These are phyloP conservation scores for Panicum virgatum DNA, from an alignment of 202 grass and related monocot genomes.

Conservation along the genomic window DNA sequence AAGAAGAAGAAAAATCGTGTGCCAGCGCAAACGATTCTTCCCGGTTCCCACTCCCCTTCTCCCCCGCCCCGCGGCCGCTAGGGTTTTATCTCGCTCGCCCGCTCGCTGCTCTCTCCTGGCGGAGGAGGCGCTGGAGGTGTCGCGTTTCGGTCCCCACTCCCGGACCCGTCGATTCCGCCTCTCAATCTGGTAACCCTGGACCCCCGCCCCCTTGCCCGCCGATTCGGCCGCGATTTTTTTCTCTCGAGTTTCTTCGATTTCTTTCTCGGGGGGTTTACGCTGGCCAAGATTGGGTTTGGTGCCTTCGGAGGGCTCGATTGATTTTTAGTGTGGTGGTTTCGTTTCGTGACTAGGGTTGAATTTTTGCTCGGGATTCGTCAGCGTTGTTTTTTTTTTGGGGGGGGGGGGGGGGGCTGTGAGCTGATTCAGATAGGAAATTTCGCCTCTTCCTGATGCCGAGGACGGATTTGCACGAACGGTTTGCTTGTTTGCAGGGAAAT, in stretches of 20 bases:
- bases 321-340: not conserved
- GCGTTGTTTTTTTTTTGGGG: no score
- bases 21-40: not conserved
- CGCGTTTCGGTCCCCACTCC: not conserved
- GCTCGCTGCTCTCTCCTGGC: not conserved
- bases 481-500: not conserved
- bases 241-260: not conserved
- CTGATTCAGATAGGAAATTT: not conserved
- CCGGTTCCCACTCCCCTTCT: not conserved
- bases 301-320: not conserved
- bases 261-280: not conserved
- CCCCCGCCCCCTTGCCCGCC: not conserved
- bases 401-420: not conserved
- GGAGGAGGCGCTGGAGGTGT: not conserved
- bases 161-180: not conserved
- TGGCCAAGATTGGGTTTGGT: not conserved
- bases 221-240: not conserved
- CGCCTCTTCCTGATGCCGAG: not conserved
- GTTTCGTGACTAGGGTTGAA: not conserved
- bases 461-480: not conserved
- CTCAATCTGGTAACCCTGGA: not conserved
- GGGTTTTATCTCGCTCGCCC: slow-evolving; percentile 21
- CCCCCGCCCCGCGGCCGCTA: not conserved
- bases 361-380: slow-evolving; percentile 1
- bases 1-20: not conserved